Base-by-base conservation (phyloP, 805 yeast genomes). In the Ascoidea rubescens region DNA sequence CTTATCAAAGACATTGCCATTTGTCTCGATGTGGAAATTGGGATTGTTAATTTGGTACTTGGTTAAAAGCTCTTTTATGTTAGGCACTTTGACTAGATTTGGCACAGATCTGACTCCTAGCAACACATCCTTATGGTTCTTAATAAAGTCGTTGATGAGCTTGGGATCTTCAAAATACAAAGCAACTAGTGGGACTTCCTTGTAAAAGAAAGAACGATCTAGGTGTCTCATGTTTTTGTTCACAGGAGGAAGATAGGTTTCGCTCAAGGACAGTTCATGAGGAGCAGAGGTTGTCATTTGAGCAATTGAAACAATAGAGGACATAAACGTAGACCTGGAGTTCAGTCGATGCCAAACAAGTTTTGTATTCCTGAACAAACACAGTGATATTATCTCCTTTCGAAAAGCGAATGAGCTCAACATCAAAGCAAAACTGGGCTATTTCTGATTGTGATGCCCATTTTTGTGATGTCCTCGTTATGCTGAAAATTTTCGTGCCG, bases 161-260 rank as follows among this genome's bases (percentile, higher is more conserved):
- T 75, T 68, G 1, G 91, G 87, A 52, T 89, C 80, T 4, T 82
- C 80, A 59, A 91, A 79, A 50, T 71, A 67, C 0, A 90, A 88
- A 31, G 81, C 84, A 58, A 86, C 77, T 21, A 88, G 67, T 1
- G 78, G 74, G 12, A 86, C 67, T n/a, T 71, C 67, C 14, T 71
- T 72, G 5, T 68, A 61, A 68, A 91, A 91, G 57, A 79, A 75
- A 1, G 77, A 65, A 47, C 84, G 74, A 65, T 91, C 93, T 46
- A 91, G 72, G 14, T 62, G 72, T 47, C 61, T 76, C 87, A 87
- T 80, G 1, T 75, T 71, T 48, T 86, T 67, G 62, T 84, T 72
- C 6, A 79, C 68, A 0, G 96, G 96, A 1, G 96, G 95, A 60
- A 53, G 51, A 52, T 62, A 66, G 50, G 58, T 62, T 33, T 56